phyloP scores from a whole-genome alignment of 495 filamentous ascomycete species.

The Bathelium albidoporum region DNA sequence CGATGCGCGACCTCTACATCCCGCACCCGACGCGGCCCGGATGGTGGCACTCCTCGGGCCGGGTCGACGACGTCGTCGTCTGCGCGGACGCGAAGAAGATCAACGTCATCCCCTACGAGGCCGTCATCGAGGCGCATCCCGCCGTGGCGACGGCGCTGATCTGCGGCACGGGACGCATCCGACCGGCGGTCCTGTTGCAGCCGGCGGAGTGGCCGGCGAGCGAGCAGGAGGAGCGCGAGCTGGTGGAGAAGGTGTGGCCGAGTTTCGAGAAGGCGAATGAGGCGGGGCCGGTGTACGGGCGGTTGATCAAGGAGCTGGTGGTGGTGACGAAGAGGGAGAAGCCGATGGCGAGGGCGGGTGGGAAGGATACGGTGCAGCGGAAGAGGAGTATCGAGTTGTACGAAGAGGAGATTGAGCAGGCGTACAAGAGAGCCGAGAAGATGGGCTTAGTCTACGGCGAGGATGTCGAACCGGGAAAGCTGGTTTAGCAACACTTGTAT shows the following conservation, averaged over 20 bases:
- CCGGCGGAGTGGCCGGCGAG: slow-evolving; percentile 18
- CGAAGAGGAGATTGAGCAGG: slow-evolving; percentile 28
- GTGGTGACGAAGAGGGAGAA: slow-evolving; percentile 31
- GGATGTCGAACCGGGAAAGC: neutral
- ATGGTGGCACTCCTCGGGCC: slow-evolving; percentile 43
- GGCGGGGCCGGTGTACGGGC: slow-evolving; percentile 33
- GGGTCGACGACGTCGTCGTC: slow-evolving; percentile 53
- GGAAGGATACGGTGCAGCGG: slow-evolving; percentile 40
- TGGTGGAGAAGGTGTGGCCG: slow-evolving; percentile 37
- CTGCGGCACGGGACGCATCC: slow-evolving; percentile 41
- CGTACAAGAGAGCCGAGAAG: neutral
- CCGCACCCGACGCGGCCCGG: slow-evolving; percentile 41
- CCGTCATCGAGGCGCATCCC: slow-evolving; percentile 35
- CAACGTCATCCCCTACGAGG: slow-evolving; percentile 48
- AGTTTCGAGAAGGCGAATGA: slow-evolving; percentile 40
- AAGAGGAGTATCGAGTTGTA: slow-evolving; percentile 25
- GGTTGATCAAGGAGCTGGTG: slow-evolving; percentile 34
- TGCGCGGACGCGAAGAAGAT: slow-evolving; percentile 56
- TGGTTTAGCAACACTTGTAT: too few species aligned
- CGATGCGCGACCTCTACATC: slow-evolving; percentile 48
- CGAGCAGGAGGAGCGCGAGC: neutral
- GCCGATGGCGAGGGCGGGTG: slow-evolving; percentile 31
- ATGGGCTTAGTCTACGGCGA: neutral
- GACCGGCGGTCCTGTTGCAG: slow-evolving; percentile 45
- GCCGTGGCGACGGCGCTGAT: slow-evolving; percentile 39